Evolutionary conservation across 768 basidiomycete species (phyloP), one percentile per base, ranked within the genome.

Genomic region (Suillus plorans): DNA sequence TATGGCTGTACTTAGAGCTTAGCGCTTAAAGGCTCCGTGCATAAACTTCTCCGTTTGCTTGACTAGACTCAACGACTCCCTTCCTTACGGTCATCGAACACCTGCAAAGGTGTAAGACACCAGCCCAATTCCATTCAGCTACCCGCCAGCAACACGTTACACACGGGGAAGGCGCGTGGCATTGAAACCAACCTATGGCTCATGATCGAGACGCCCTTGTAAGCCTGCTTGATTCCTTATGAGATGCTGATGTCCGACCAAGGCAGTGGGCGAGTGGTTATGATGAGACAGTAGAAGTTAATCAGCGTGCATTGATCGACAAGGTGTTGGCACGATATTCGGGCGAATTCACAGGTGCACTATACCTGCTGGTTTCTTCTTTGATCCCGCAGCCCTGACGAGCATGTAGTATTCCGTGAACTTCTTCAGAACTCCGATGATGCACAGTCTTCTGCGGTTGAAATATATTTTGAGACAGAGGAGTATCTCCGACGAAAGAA

Each of bases 341-440:
- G 14, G 96, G 94, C 61, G 95, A 97, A 80, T 93, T 95, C 70
- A 97, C 95, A 6, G 86, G 84, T 87, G 60, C 64, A 79, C 34
- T 9, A 34, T 20, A 31, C 28, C 41, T 49, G 20, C 31, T 25
- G 7, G 18, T 41, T 59, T 59, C 25, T 58, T 28, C 5, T 64
- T 36, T 64, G 16, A 49, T 49, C 44, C 39, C 47, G 31, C 50
- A 61, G 39, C 42, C n/a, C 45, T 57, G 42, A 55, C 16, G 14
- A 31, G 9, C 2, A 20, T 36, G 16, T 64, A 83, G 86, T 90
- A 52, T 88, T 88, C 65, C 78, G 96, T 58, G 97, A 98, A 75
- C 84, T 99, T 6, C 79, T 98, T 0, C 97, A 99, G 80, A 98
- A 99, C 73, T 95, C 95, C 36, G 95, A 97, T 73, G 96, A 97